These are phyloP conservation scores for Adansonia rubrostipa DNA, from an alignment of 441 rosid species.

Conservation along the genomic window DNA sequence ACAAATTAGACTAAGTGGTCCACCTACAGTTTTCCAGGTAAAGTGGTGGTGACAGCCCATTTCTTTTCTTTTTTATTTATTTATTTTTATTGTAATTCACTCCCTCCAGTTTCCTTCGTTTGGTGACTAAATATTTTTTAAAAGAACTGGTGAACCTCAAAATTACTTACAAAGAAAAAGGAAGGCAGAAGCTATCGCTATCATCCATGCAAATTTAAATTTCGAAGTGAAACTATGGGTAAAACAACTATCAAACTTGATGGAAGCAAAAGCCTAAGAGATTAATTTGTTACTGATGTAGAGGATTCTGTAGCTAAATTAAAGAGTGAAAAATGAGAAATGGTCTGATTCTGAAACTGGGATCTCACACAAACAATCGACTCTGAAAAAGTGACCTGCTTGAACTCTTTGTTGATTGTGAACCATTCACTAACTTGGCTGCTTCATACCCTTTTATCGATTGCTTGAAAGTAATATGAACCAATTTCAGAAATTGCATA, in stretches of 20 bases:
- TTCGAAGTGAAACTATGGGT: not conserved
- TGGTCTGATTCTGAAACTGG: not conserved
- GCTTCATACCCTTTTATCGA: not conserved
- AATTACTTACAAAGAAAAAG: no score
- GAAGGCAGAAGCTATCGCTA: no score
- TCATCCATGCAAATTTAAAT: not conserved
- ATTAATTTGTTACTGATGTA: no score
- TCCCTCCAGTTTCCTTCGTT: not conserved
- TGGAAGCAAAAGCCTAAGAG: no score
- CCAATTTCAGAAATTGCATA: not conserved
- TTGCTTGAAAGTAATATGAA: not conserved
- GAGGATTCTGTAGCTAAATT: no score
- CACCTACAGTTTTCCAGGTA: constrained; percentile 35
- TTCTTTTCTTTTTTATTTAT: not conserved
- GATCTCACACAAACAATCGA: not conserved
- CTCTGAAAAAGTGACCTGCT: not conserved
- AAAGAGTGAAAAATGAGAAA: not conserved
- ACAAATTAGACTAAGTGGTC: constrained; percentile 37
- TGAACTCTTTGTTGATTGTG: not conserved
- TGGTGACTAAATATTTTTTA: not conserved
- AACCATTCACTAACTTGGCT: constrained; percentile 1
- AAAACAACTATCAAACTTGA: not conserved
- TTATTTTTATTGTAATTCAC: not conserved
- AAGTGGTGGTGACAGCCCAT: constrained; percentile 5
- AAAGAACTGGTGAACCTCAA: not conserved